phyloP scores from a whole-genome alignment of 1,139 yeast species.

The Blastobotrys indianensis region DNA sequence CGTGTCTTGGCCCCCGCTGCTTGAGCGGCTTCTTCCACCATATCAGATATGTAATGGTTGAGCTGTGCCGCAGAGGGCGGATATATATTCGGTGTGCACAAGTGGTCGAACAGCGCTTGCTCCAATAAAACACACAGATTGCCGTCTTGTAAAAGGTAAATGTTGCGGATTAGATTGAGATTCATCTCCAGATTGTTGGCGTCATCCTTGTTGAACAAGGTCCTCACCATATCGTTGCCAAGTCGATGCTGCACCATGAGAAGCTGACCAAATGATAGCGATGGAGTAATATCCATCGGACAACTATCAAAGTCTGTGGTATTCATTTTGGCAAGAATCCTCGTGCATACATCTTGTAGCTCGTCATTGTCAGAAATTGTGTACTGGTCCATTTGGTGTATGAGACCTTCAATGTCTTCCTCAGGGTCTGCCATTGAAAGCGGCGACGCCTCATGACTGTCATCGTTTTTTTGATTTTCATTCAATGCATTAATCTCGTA shows the following conservation, averaged over 20 bases:
- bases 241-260: slow-evolving; percentile 17
- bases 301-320: background rate
- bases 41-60: slow-evolving; percentile 16
- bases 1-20: slow-evolving; percentile 8
- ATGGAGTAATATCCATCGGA: slow-evolving; percentile 19
- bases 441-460: too few species aligned
- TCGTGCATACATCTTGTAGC: slow-evolving; percentile 12
- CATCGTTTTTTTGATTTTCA: too few species aligned
- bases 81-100: slow-evolving; percentile 14
- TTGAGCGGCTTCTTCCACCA: slow-evolving; percentile 14
- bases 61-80: slow-evolving; percentile 19
- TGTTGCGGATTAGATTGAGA: slow-evolving; percentile 14
- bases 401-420: slow-evolving; percentile 1
- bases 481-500: background rate
- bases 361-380: slow-evolving; percentile 3
- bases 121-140: slow-evolving; percentile 16
- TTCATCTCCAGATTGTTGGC: slow-evolving; percentile 13
- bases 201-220: slow-evolving; percentile 13
- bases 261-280: slow-evolving; percentile 14
- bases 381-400: slow-evolving; percentile 7
- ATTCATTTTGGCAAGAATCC: slow-evolving; percentile 7
- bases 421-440: too few species aligned
- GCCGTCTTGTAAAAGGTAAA: slow-evolving; percentile 19
- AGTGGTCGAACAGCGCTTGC: slow-evolving; percentile 16
- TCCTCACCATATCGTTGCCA: slow-evolving; percentile 18